Percentiles rank a stretch among this genome's conserved stretches.
These are phyloP conservation scores for Mortierella sp. DNA, from an alignment of 371 early-diverging fungal genomes.

Conservation along the genomic window DNA sequence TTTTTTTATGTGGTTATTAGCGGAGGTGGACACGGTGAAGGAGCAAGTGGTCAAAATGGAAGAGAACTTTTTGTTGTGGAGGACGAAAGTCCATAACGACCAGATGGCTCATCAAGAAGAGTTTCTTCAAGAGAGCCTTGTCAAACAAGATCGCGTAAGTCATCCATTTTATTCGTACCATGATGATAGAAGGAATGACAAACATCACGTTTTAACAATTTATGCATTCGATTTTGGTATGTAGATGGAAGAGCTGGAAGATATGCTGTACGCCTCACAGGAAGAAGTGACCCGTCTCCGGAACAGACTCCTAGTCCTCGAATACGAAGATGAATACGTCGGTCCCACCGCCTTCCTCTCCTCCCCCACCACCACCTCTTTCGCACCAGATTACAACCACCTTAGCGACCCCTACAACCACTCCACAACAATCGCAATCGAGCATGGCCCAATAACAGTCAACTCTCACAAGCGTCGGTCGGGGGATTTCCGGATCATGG, in stretches of 20 bases:
- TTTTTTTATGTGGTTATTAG: constrained; percentile 8
- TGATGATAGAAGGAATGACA: too few relatives aligned
- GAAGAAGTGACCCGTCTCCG: constrained; percentile 43
- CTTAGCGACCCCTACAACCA: neutral
- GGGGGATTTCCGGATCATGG: constrained; percentile 32
- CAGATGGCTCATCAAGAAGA: constrained; percentile 41
- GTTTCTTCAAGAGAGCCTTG: constrained; percentile 34
- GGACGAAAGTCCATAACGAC: constrained; percentile 44
- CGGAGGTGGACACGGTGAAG: constrained; percentile 29
- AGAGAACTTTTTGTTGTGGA: constrained; percentile 49
- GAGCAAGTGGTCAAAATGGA: constrained; percentile 42
- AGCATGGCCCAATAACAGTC: constrained; percentile 38
- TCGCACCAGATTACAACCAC: neutral
- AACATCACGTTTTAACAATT: too few relatives aligned
- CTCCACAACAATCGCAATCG: constrained; percentile 17
- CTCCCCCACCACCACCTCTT: constrained; percentile 2
- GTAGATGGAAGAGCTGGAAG: constrained; percentile 50
- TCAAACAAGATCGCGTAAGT: constrained; percentile 44
- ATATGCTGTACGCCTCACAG: constrained; percentile 21
- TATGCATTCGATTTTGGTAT: neutral
- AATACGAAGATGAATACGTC: constrained; percentile 48
- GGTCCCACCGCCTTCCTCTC: constrained; percentile 31
- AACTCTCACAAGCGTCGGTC: constrained; percentile 42
- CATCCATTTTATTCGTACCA: neutral
- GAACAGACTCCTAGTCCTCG: constrained; percentile 36